Evolutionary conservation across 2,329 filamentous ascomycete species (phyloP).

Genomic region (Aspergillus neotritici): DNA sequence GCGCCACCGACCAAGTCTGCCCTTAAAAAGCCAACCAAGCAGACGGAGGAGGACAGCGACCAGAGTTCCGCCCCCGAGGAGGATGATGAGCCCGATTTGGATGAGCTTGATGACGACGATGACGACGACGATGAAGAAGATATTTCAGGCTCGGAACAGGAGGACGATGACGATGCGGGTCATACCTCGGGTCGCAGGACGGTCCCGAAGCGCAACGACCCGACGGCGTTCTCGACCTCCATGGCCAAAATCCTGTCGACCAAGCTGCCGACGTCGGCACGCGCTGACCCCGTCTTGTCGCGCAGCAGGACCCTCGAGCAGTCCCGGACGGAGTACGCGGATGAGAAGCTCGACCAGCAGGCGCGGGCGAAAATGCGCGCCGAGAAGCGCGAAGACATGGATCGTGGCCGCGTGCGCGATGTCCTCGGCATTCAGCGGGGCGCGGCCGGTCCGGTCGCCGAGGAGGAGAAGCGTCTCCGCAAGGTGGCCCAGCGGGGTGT

Average conservation of each 20-base stretch:
- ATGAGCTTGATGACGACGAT: slow-evolving; percentile 20
- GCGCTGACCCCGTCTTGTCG: slow-evolving; percentile 84
- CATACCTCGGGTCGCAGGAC: slow-evolving; percentile 35
- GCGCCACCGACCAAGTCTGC: slow-evolving; percentile 9
- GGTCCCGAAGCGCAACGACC: slow-evolving; percentile 76
- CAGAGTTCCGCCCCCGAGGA: slow-evolving; percentile 22
- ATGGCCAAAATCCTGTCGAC: slow-evolving; percentile 88
- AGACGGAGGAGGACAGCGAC: slow-evolving; percentile 12
- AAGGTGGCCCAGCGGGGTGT: slow-evolving; percentile 92
- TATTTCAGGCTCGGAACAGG: too few relatives aligned
- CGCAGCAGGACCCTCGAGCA: slow-evolving; percentile 70
- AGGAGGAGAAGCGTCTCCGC: slow-evolving; percentile 71
- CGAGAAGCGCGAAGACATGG: slow-evolving; percentile 70
- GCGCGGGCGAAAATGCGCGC: slow-evolving; percentile 72
- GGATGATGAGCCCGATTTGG: slow-evolving; percentile 24
- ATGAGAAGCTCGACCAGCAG: slow-evolving; percentile 73
- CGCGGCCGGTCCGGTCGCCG: slow-evolving; percentile 51
- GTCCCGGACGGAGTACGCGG: slow-evolving; percentile 65
- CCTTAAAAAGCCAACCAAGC: slow-evolving; percentile 16
- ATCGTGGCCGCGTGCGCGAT: slow-evolving; percentile 84
- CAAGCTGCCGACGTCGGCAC: slow-evolving; percentile 75
- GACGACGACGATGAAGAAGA: slow-evolving; percentile 30
- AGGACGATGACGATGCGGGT: slow-evolving; percentile 22
- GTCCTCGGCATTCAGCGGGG: slow-evolving; percentile 61
- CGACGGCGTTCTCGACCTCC: slow-evolving; percentile 81